Evolutionary conservation across 257 asterid species (phyloP), one percentile per base, ranked within the genome.

Genomic region (Gentiana straminea): DNA sequence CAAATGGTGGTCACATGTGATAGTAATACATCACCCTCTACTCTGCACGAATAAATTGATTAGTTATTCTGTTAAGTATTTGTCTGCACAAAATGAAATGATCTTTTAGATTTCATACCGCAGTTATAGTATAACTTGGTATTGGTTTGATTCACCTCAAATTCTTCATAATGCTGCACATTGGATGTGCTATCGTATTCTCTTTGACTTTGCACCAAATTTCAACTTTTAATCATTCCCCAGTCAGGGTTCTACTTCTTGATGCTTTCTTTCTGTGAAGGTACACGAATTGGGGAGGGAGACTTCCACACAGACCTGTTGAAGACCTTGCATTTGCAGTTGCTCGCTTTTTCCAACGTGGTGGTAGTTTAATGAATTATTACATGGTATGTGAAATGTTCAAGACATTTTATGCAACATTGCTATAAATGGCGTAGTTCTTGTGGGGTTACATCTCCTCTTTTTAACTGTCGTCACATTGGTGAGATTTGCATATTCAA

Each of bases 301-400:
- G 86, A 77, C 63, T 90, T 62, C 98, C 98, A 45, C 86, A 76
- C 65, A 81, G 98, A 55, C 95, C 98, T 37, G 73, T 77, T 51
- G 87, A 86, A 74, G 98, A 90, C 78, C 64, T 90, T 44, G 98
- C 98, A 15, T 90, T 90, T 79, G 94, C 98, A 54, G 86, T 90
- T 68, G 96, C 98, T 76, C 96, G 98, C 35, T 90, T 90, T 81
- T 90, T 71, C 75, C 95, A 90, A 66, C 96, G 95, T 49, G 94
- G 96, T 54, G 98, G 98, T 49, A 86, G 96, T 80, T 77, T 90
- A 50, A 85, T 79, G 77, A 90, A 90, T 70, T 90, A 90, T 73
- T 90, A 90, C 68, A 90, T 90, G 98, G 98, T 90, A 77, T 39
- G 62, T 46, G 54, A 35, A 39, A 11, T 43, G 36, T 45, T 52